Conservation (phyloP, 192 early-diverging fungal species). For the Coemansia sp. region DNA sequence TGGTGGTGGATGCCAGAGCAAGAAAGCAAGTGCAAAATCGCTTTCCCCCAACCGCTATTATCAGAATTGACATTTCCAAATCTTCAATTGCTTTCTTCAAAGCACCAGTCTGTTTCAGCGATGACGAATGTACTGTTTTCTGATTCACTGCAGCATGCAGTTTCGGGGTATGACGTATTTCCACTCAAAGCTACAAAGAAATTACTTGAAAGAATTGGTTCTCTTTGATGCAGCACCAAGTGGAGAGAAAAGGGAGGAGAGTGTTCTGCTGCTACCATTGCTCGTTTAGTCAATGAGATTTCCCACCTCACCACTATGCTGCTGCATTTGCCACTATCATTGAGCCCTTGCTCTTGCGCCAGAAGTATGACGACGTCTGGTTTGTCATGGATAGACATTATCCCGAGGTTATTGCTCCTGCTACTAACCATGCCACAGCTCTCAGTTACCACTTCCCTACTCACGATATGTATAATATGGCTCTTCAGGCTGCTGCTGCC, state of each 20-base stretch:
- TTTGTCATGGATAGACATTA: not conserved
- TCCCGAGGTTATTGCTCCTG: slow-evolving; percentile 1
- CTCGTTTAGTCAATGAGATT: too few relatives aligned
- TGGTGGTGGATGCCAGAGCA: too few relatives aligned
- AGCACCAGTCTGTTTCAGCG: not conserved
- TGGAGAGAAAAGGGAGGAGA: too few relatives aligned
- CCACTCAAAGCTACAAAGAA: not conserved
- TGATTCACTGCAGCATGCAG: not conserved
- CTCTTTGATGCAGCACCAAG: too few relatives aligned
- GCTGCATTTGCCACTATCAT: slow-evolving; percentile 16
- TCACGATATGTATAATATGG: not conserved
- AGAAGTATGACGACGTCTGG: slow-evolving; percentile 24
- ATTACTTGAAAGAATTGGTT: too few relatives aligned
- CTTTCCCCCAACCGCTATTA: too few relatives aligned
- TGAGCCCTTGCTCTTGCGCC: slow-evolving; percentile 13
- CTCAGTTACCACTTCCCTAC: slow-evolving; percentile 26
- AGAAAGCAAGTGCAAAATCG: too few relatives aligned
- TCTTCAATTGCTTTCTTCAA: not conserved
- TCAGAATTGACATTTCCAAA: not conserved
- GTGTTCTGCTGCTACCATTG: too few relatives aligned
- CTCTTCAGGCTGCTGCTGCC: slow-evolving; percentile 5
- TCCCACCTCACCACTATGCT: too few relatives aligned
- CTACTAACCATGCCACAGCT: not conserved
- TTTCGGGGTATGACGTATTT: not conserved
- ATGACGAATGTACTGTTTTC: not conserved